phyloP scores from a whole-genome alignment of 176 grass and related monocot species.

The Oryza longistaminata region DNA sequence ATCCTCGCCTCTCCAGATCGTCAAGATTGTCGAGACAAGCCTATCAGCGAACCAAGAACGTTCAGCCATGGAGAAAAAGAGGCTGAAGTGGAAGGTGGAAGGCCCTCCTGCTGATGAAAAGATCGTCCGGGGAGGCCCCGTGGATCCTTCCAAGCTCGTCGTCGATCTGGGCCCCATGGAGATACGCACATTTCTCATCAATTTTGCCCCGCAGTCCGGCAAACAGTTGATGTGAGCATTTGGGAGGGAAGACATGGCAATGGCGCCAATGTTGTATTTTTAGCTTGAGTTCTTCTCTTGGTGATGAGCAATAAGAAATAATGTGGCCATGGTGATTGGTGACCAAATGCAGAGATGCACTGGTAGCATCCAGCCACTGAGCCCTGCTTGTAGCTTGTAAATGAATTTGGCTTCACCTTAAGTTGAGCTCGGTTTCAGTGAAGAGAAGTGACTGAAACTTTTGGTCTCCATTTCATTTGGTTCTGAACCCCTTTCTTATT shows the following conservation, averaged over 20 bases:
- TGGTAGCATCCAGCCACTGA: neutral
- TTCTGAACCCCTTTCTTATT: neutral
- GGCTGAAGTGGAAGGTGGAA: slow-evolving; percentile 75
- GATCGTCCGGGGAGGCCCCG: slow-evolving; percentile 49
- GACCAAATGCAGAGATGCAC: neutral
- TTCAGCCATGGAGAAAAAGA: slow-evolving; percentile 78
- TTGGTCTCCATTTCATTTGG: neutral
- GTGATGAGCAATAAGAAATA: slow-evolving; percentile 38
- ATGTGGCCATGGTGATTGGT: slow-evolving; percentile 21
- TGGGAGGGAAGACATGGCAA: neutral
- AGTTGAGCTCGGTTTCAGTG: neutral
- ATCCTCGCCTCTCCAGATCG: slow-evolving; percentile 42
- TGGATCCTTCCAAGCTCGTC: slow-evolving; percentile 60
- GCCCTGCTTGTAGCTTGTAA: neutral
- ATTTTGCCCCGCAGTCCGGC: slow-evolving; percentile 20
- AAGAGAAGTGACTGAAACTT: neutral
- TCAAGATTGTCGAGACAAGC: slow-evolving; percentile 70
- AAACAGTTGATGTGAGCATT: slow-evolving; percentile 26
- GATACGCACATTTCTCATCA: slow-evolving; percentile 86
- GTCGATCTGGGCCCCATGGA: slow-evolving; percentile 88
- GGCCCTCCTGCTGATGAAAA: slow-evolving; percentile 44
- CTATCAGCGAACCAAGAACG: slow-evolving; percentile 90
- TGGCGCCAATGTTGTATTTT: slow-evolving; percentile 22
- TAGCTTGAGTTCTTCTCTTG: neutral
- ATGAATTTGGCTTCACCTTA: neutral